phyloP scores from a whole-genome alignment of 148 eudicot genomes.

The Rhododendron simsii region DNA sequence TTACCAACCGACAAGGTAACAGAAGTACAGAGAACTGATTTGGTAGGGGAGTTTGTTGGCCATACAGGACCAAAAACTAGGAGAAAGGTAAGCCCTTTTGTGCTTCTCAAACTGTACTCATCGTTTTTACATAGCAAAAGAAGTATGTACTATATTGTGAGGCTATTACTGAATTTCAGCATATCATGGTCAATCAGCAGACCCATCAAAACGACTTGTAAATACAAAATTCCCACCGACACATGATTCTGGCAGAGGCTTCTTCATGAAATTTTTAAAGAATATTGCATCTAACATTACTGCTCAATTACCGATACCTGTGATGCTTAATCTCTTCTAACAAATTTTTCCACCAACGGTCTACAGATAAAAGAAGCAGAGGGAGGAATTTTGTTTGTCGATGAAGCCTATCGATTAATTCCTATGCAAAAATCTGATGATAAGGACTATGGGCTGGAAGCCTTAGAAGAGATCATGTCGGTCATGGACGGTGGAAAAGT shows the following conservation, averaged over 20 bases:
- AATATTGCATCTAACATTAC: not conserved
- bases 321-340: not conserved
- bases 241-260: not conserved
- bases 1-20: slow-evolving; percentile 91
- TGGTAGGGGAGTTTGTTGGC: slow-evolving; percentile 98
- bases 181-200: not conserved
- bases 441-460: slow-evolving; percentile 96
- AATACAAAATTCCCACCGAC: not conserved
- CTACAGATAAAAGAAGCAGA: slow-evolving; percentile 92
- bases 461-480: slow-evolving; percentile 98
- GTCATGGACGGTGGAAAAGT: slow-evolving; percentile 95
- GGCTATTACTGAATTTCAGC: not conserved
- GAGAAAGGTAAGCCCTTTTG: slow-evolving; percentile 57
- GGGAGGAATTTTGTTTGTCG: slow-evolving; percentile 96
- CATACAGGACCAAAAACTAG: slow-evolving; percentile 98
- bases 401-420: slow-evolving; percentile 69
- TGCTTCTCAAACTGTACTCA: not conserved
- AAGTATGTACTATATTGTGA: not conserved
- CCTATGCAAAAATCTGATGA: slow-evolving; percentile 97
- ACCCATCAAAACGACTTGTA: not conserved
- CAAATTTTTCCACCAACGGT: not conserved
- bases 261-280: not conserved
- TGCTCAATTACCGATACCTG: not conserved
- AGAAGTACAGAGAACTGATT: slow-evolving; percentile 96
- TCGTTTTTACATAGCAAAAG: not conserved